These are phyloP conservation scores for Cystoisospora suis DNA, from an alignment of 169 alveolate species.

Conservation along the genomic window DNA sequence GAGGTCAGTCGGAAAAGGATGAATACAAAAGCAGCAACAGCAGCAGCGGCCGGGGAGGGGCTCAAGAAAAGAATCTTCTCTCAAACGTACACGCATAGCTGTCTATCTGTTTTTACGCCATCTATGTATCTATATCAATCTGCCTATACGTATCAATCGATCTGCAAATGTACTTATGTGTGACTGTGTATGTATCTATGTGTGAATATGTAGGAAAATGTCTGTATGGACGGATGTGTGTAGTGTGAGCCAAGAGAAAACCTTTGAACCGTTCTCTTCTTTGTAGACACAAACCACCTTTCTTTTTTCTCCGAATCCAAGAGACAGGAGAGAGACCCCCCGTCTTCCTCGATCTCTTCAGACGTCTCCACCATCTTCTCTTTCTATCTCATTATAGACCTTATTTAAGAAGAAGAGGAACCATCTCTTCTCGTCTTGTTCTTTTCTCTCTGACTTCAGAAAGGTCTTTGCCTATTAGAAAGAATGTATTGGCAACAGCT, in stretches of 20 bases:
- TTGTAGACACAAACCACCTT: too few relatives aligned
- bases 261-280: too few relatives aligned
- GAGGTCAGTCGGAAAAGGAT: conserved; percentile 82
- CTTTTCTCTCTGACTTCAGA: background rate
- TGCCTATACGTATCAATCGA: background rate
- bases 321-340: too few relatives aligned
- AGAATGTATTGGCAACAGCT: conserved; percentile 80
- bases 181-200: background rate
- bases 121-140: background rate
- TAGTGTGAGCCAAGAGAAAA: background rate
- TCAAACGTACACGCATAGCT: background rate
- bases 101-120: background rate
- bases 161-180: too few relatives aligned
- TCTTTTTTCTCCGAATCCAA: too few relatives aligned
- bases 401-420: too few relatives aligned
- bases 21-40: conserved; percentile 50
- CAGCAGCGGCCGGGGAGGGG: background rate
- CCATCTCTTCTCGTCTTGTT: too few relatives aligned
- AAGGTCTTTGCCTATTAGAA: conserved; percentile 59
- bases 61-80: too few relatives aligned
- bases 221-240: background rate
- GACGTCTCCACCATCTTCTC: background rate
- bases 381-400: background rate
- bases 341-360: background rate
- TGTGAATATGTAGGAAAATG: background rate